Evolutionary conservation across 176 grass and related monocot genomes (phyloP), one percentile per base, ranked within the genome.

Genomic region (Leersia perrieri): DNA sequence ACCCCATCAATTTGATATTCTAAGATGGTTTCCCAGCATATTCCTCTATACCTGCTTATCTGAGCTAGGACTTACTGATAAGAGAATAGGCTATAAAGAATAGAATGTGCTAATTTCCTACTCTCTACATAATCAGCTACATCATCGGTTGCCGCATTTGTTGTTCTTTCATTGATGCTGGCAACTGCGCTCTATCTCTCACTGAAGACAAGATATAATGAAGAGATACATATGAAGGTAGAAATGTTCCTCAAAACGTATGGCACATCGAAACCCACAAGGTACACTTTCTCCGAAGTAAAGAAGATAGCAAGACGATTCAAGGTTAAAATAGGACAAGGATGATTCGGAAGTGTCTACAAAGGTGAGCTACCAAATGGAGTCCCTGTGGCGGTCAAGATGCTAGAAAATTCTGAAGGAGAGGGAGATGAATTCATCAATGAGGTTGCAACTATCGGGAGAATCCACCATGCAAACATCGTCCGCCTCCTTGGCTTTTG

Each of bases 351-450:
- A 65, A 85, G 63, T 35, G 84, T 91, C 5, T 89, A 94, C 40
- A 94, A 76, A 84, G 87, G 85, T 0, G 72, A 84, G 25, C 36
- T 92, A 49, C 41, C 53, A n/a, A 96, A 90, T 39, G 76, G 90
- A 68, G 77, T 92, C 0, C 90, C 88, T 2, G 85, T 90, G 20
- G 93, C 93, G 16, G 80, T 96, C 8, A 96, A 96, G 71, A 86
- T 92, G 80, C 79, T 92, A 14, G 88, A 88, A 44, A 73, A 61
- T 33, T 55, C 93, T 1, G 87, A 29, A 53, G 88, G 72, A 11
- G 80, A 83, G 0, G 90, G 90, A 33, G 66, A 81, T 26, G 89
- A 95, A n/a, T 95, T 95, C 82, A 95, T 92, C 62, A 95, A 92
- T n/a, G 90, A 95, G 64, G 90, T 95, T 0, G 87, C 87, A 42